Conservation (phyloP, 257 asterid species). For the Solanum pinnatisectum region DNA sequence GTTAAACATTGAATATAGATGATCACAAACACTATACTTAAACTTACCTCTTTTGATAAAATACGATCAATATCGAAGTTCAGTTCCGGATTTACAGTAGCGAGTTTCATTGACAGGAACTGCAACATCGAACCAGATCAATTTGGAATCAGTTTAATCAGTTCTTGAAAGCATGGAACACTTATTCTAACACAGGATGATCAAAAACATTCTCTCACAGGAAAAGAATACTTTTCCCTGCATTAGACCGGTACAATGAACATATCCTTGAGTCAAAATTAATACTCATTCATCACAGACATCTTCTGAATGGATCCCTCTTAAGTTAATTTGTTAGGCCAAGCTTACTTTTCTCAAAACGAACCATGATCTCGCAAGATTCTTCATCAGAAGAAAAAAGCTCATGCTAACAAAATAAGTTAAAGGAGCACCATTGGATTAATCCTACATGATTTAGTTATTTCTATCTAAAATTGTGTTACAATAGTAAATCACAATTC, state of each 20-base stretch:
- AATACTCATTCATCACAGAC: not conserved
- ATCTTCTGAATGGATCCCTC: not conserved
- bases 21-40: not conserved
- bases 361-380: not conserved
- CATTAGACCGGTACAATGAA: not conserved
- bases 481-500: not conserved
- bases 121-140: constrained; percentile 19
- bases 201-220: not conserved
- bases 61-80: constrained; percentile 57
- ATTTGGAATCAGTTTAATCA: not conserved
- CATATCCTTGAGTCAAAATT: not conserved
- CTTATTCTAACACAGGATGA: not conserved
- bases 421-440: not conserved
- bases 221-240: not conserved
- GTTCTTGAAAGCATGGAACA: not conserved
- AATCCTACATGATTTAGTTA: not conserved
- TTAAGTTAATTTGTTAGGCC: not conserved
- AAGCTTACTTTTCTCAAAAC: not conserved
- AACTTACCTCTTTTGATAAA: constrained; percentile 65
- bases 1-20: not conserved
- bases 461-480: not conserved
- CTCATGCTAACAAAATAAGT: not conserved
- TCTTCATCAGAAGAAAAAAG: not conserved
- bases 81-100: constrained; percentile 75
- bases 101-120: constrained; percentile 90